Evolutionary conservation across 768 basidiomycete species (phyloP).

Genomic region (Thelephora aurantiotincta): DNA sequence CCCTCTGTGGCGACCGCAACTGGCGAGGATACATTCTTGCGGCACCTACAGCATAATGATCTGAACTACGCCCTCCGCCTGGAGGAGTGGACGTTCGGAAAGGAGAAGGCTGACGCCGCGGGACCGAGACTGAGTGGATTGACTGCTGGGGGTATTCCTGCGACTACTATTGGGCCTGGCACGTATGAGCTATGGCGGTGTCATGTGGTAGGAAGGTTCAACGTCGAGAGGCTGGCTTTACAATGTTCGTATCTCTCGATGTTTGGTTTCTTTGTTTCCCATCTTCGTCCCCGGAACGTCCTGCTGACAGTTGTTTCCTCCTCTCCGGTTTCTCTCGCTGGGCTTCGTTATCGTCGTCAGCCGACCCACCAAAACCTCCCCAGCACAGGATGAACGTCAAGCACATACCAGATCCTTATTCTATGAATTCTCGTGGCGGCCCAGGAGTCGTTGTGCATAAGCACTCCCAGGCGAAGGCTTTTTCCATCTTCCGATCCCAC

Average conservation of each 20-base stretch:
- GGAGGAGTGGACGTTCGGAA: slow-evolving; percentile 43
- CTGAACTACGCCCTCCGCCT: slow-evolving; percentile 28
- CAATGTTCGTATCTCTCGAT: slow-evolving; percentile 10
- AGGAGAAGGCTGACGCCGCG: slow-evolving; percentile 30
- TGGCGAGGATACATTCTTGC: slow-evolving; percentile 26
- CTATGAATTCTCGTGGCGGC: slow-evolving; percentile 31
- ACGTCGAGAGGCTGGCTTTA: slow-evolving; percentile 32
- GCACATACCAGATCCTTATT: slow-evolving; percentile 36
- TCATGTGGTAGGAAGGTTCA: slow-evolving; percentile 47
- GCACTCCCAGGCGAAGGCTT: slow-evolving; percentile 66
- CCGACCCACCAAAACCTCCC: slow-evolving; percentile 34
- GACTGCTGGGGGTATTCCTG: slow-evolving; percentile 6
- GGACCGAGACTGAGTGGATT: slow-evolving; percentile 6
- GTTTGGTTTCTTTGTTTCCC: slow-evolving; percentile 1
- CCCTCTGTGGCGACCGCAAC: slow-evolving; percentile 16
- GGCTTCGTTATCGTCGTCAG: slow-evolving; percentile 13
- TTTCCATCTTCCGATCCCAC: slow-evolving; percentile 64
- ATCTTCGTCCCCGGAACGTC: background rate
- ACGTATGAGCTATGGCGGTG: slow-evolving; percentile 58
- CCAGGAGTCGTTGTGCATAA: slow-evolving; percentile 65
- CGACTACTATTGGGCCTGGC: slow-evolving; percentile 27
- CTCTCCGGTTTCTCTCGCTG: background rate
- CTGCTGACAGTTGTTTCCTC: slow-evolving; percentile 1
- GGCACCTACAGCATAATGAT: slow-evolving; percentile 23
- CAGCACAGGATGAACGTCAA: slow-evolving; percentile 58